A percentile compares a stretch with the other conserved stretches of the same genome.
Conservation (phyloP, 495 filamentous ascomycete species). For the Penicillium tannophilum region DNA sequence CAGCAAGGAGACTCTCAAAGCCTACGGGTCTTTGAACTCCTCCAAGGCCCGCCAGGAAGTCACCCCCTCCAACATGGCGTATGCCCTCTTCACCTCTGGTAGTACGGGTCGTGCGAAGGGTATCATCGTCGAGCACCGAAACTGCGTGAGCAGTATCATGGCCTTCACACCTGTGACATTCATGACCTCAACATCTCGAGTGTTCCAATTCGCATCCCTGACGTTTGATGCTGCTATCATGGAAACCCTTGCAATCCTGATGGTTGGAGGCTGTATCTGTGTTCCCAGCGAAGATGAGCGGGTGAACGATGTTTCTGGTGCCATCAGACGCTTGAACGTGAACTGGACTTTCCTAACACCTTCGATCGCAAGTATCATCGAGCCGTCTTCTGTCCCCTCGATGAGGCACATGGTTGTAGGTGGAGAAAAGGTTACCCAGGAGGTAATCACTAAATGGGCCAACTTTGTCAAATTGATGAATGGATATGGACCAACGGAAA, state of each 20-base stretch:
- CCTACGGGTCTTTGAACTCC: conserved; percentile 29
- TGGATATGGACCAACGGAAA: conserved; percentile 63
- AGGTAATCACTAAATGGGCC: conserved; percentile 58
- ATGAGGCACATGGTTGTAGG: conserved; percentile 47
- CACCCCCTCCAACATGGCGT: conserved; percentile 38
- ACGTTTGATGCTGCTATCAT: conserved; percentile 57
- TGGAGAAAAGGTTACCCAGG: conserved; percentile 51
- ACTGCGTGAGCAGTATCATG: conserved; percentile 50
- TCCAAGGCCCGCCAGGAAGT: conserved; percentile 5
- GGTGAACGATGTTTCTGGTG: conserved; percentile 49
- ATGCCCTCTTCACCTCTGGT: conserved; percentile 54
- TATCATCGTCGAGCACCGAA: conserved; percentile 50
- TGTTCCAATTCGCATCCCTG: conserved; percentile 57
- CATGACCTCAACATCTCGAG: conserved; percentile 41
- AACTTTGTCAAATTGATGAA: conserved; percentile 52
- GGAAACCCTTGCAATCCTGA: conserved; percentile 53
- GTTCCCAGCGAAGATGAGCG: conserved; percentile 61
- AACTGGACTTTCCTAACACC: conserved; percentile 57
- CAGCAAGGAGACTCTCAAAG: conserved; percentile 40
- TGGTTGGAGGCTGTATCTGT: conserved; percentile 62
- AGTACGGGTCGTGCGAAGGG: conserved; percentile 61
- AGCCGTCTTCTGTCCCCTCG: conserved; percentile 47
- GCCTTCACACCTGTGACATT: conserved; percentile 41
- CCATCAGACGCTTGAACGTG: conserved; percentile 51
- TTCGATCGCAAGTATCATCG: conserved; percentile 51